A percentile compares a stretch with the other conserved stretches of the same genome.
Evolutionary conservation across 1,139 yeast genomes (phyloP).

Genomic region (Meyerozyma sp.): DNA sequence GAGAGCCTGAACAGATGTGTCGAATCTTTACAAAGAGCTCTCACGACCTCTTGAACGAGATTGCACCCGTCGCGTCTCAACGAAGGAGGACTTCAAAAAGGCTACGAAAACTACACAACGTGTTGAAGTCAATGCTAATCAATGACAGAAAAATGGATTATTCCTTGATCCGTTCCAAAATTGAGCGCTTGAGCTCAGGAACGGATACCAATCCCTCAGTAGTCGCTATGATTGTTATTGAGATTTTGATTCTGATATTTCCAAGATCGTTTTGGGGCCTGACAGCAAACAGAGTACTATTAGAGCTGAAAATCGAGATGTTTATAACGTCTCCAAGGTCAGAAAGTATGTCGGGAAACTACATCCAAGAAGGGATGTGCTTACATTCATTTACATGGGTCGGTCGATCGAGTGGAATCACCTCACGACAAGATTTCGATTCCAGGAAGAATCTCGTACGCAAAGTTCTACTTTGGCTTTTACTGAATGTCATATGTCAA

Average conservation of each 20-base stretch:
- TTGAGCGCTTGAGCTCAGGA: neutral
- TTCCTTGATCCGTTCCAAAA: neutral
- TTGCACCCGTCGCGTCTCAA: neutral
- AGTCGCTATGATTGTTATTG: constrained; percentile 11
- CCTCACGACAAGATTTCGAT: constrained; percentile 33
- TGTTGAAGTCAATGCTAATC: neutral
- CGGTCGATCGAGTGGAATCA: constrained; percentile 17
- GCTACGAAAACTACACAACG: neutral
- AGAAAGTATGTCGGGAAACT: constrained; percentile 20
- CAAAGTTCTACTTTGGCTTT: constrained; percentile 55
- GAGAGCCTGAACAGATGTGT: neutral
- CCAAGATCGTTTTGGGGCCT: constrained; percentile 46
- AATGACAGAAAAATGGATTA: neutral
- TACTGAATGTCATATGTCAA: constrained; percentile 40
- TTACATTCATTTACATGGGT: constrained; percentile 46
- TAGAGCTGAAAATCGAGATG: constrained; percentile 32
- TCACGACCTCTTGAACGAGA: neutral
- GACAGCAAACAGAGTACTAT: constrained; percentile 35
- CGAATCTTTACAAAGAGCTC: neutral
- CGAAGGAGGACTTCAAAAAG: neutral
- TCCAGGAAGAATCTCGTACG: constrained; percentile 28
- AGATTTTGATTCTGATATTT: constrained; percentile 8
- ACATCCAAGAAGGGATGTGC: constrained; percentile 24
- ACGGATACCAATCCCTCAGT: neutral
- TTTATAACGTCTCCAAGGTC: constrained; percentile 34